Percentiles rank a stretch among this genome's conserved stretches.
Evolutionary conservation across 202 grass and related monocot species (phyloP).

Genomic region (Carex arenaria): DNA sequence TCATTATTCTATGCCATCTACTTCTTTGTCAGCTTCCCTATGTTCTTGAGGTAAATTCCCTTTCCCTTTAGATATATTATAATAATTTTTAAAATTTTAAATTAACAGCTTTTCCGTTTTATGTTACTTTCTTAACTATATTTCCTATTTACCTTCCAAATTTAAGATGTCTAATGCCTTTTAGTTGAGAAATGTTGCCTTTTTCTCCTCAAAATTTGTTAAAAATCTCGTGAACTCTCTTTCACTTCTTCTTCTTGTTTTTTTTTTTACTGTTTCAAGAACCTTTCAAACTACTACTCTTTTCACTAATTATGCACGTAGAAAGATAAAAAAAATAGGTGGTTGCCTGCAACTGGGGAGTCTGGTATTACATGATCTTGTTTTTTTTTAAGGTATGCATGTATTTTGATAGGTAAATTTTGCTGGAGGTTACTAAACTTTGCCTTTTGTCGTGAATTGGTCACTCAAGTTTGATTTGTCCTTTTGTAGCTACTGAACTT

Average conservation of each 20-base stretch:
- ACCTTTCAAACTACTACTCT: not conserved
- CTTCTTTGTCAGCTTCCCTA: constrained; percentile 97
- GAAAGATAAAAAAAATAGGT: not conserved
- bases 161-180: not conserved
- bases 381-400: not conserved
- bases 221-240: not conserved
- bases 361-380: not conserved
- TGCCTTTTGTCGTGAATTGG: too few relatives aligned
- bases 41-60: constrained; percentile 77
- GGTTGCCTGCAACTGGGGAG: not conserved
- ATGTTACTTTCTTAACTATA: not conserved
- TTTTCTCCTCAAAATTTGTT: not conserved
- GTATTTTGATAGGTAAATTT: too few relatives aligned
- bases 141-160: not conserved
- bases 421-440: too few relatives aligned
- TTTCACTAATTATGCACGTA: not conserved
- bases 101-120: not conserved
- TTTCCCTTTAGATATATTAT: not conserved
- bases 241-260: too few relatives aligned
- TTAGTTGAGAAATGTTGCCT: not conserved
- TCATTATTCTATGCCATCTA: constrained; percentile 97
- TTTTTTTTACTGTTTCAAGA: not conserved
- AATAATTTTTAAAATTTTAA: not conserved
- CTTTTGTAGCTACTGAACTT: too few relatives aligned
- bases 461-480: too few relatives aligned